A percentile compares a stretch with the other conserved stretches of the same genome.
phyloP scores from a whole-genome alignment of 345 rosid species.

The Salix viminalis region DNA sequence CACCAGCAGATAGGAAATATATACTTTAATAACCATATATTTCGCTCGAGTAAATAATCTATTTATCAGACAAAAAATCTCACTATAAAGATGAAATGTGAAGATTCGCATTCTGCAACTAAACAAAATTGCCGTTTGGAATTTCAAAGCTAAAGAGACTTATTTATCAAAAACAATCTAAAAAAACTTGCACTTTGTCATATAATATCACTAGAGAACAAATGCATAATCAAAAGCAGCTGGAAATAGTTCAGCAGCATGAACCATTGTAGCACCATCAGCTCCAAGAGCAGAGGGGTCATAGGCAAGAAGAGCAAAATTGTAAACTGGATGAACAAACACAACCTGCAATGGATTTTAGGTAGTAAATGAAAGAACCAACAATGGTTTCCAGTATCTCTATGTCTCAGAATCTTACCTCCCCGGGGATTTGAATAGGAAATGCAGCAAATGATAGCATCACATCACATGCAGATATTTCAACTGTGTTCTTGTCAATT shows the following conservation, averaged over 20 bases:
- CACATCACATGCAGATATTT: slow-evolving; percentile 83
- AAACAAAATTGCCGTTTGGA: no score
- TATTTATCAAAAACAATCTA: no score
- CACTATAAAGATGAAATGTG: no score
- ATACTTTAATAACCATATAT: no score
- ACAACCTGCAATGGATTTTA: slow-evolving; percentile 58
- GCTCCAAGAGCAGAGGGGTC: slow-evolving; percentile 74
- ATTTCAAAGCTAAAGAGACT: no score
- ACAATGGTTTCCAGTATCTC: slow-evolving; percentile 1
- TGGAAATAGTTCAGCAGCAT: slow-evolving; percentile 83
- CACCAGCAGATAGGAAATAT: no score
- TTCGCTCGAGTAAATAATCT: no score
- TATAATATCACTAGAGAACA: neutral
- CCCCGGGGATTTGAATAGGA: slow-evolving; percentile 96
- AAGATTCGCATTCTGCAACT: no score
- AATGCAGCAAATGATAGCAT: slow-evolving; percentile 94
- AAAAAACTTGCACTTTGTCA: no score
- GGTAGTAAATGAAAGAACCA: slow-evolving; percentile 15
- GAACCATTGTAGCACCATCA: slow-evolving; percentile 64
- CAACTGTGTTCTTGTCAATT: slow-evolving; percentile 88
- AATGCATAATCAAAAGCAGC: slow-evolving; percentile 43
- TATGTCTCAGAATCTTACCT: slow-evolving; percentile 44
- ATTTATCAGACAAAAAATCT: no score
- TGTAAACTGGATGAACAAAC: slow-evolving; percentile 95
- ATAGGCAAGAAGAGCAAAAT: slow-evolving; percentile 87